phyloP scores from a whole-genome alignment of 75 land plant species.

The Sequoia sempervirens region DNA sequence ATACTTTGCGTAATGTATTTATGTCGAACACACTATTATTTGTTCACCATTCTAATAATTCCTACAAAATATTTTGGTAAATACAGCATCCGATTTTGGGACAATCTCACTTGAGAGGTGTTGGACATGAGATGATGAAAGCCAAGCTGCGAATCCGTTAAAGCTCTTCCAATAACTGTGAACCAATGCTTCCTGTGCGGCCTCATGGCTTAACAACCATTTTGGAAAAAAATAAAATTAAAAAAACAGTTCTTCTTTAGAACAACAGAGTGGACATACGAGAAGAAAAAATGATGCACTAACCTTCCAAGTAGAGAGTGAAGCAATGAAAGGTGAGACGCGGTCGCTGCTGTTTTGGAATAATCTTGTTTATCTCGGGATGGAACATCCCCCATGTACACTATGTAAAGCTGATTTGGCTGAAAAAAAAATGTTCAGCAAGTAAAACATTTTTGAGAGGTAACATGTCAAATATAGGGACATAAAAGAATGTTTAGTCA shows the following conservation, averaged over 20 bases:
- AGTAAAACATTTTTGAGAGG: too few relatives aligned
- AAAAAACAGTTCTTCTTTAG: not conserved
- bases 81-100: too few relatives aligned
- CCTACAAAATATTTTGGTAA: too few relatives aligned
- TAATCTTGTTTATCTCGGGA: not conserved
- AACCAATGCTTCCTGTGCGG: slow-evolving; percentile 19
- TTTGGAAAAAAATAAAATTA: not conserved
- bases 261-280: too few relatives aligned
- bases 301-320: not conserved
- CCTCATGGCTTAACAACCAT: not conserved
- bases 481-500: too few relatives aligned
- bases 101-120: slow-evolving; percentile 1
- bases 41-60: too few relatives aligned
- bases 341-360: not conserved
- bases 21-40: too few relatives aligned
- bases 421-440: too few relatives aligned
- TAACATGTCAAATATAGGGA: too few relatives aligned
- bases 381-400: not conserved
- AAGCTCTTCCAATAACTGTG: slow-evolving; percentile 33
- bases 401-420: not conserved
- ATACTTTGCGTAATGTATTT: not conserved
- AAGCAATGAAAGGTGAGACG: not conserved
- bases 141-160: slow-evolving; percentile 36
- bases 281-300: not conserved
- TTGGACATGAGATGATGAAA: slow-evolving; percentile 1